phyloP scores from a whole-genome alignment of 306 rosid genomes.

The Dryas alaskensis region DNA sequence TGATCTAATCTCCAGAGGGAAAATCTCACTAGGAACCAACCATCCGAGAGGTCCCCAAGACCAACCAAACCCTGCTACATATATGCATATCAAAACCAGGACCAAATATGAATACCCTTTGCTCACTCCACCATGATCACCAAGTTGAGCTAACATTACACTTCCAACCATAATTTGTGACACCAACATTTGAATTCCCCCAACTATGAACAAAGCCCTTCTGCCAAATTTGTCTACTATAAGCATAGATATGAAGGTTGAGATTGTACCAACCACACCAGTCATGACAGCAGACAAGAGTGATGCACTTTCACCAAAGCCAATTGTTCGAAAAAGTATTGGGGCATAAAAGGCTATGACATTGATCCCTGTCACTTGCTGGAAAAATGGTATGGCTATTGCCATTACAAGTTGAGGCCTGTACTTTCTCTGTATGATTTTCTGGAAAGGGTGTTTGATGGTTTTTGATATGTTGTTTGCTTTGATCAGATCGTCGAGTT shows the following conservation, averaged over 20 bases:
- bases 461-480: slow-evolving; percentile 42
- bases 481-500: slow-evolving; percentile 51
- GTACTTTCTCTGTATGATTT: slow-evolving; percentile 43
- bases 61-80: slow-evolving; percentile 65
- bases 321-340: slow-evolving; percentile 46
- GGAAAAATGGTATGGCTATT: slow-evolving; percentile 61
- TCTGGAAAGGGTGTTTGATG: slow-evolving; percentile 43
- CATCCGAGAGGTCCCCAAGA: slow-evolving; percentile 76
- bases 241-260: slow-evolving; percentile 64
- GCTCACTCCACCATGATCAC: slow-evolving; percentile 51
- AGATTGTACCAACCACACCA: slow-evolving; percentile 37
- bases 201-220: slow-evolving; percentile 48
- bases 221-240: slow-evolving; percentile 63
- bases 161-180: slow-evolving; percentile 50
- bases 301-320: slow-evolving; percentile 58
- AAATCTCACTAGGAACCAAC: slow-evolving; percentile 66
- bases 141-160: slow-evolving; percentile 47
- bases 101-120: slow-evolving; percentile 47
- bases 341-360: slow-evolving; percentile 64
- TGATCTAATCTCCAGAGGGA: slow-evolving; percentile 57
- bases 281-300: slow-evolving; percentile 47
- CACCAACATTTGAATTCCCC: slow-evolving; percentile 60
- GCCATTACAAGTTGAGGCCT: slow-evolving; percentile 73
- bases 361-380: slow-evolving; percentile 67
- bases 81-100: slow-evolving; percentile 44